Evolutionary conservation across 768 basidiomycete genomes (phyloP), one percentile per base, ranked within the genome.

Genomic region (Serpula lacrymans): DNA sequence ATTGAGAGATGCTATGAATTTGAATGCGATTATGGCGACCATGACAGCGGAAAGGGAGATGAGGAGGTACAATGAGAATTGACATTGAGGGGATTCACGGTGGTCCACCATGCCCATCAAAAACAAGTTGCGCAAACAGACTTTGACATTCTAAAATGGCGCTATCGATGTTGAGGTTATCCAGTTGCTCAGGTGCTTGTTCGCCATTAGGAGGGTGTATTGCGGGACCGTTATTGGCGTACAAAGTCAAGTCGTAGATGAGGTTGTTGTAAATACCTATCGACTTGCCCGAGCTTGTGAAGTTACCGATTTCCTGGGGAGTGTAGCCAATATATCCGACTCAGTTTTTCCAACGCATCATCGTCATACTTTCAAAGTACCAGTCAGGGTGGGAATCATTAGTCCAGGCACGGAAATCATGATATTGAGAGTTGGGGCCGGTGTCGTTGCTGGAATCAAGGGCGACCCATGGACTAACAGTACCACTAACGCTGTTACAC

Each of bases 21-120:
- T 97, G 84, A 95, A 94, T 1, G 84, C 93, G 57, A 96, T 94
- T 52, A 97, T 85, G 39, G 83, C 69, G 46, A 98, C 88, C 92
- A 99, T 96, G 68, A 95, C 70, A 53, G 87, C 64, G 2, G 91
- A 94, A 12, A 99, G 63, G 3, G 80, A 87, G 41, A 99, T 81
- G 5, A 99, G 75, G 54, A 99, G 87, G 59, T 94, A 92, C 20
- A 80, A 84, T 16, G 92, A 78, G 67, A 99, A 98, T 24, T 81
- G 72, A 58, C 96, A 99, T 60, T 96, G 89, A 0, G 90, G 75
- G 0, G 92, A 91, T 46, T 94, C 78, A 34, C 96, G 87, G 45
- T 83, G 89, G 72, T 98, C 96, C 47, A 93, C 80, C 64, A 83
- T 86, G 42, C 93, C 96, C 40, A 94, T 76, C 44, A 87, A 71